These are phyloP conservation scores for Dothistroma pini DNA, from an alignment of 2,329 filamentous ascomycete genomes.

Conservation along the genomic window DNA sequence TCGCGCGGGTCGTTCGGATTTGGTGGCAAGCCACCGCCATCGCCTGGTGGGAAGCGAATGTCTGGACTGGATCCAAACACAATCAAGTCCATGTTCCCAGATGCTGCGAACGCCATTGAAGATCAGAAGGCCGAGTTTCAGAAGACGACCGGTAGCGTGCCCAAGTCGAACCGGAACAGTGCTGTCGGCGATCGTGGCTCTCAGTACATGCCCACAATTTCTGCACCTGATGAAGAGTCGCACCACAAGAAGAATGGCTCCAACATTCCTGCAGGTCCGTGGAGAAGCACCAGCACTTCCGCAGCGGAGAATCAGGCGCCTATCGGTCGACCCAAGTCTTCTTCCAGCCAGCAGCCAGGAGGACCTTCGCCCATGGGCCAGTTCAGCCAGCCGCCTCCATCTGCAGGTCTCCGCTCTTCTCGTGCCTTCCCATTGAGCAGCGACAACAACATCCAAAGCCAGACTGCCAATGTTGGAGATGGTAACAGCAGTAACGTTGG, in stretches of 20 bases:
- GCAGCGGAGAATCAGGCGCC: slow-evolving; percentile 49
- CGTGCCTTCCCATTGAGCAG: slow-evolving; percentile 64
- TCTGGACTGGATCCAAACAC: slow-evolving; percentile 90
- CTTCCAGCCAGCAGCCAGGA: slow-evolving; percentile 65
- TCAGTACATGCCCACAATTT: slow-evolving; percentile 65
- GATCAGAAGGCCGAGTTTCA: slow-evolving; percentile 98
- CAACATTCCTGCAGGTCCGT: slow-evolving; percentile 73
- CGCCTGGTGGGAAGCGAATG: slow-evolving; percentile 79
- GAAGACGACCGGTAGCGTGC: slow-evolving; percentile 82
- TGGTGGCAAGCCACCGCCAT: slow-evolving; percentile 65
- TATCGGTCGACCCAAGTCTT: slow-evolving; percentile 68
- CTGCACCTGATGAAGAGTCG: slow-evolving; percentile 58
- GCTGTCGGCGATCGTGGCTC: slow-evolving; percentile 73
- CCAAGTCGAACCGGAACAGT: slow-evolving; percentile 91
- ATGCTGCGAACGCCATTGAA: slow-evolving; percentile 96
- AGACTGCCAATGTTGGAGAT: slow-evolving; percentile 49
- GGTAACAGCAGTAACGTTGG: slow-evolving; percentile 52
- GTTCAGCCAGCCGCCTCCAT: slow-evolving; percentile 77
- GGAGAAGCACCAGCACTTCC: slow-evolving; percentile 56
- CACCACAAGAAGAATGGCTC: slow-evolving; percentile 55
- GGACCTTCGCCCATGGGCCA: slow-evolving; percentile 75
- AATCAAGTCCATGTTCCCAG: slow-evolving; percentile 98
- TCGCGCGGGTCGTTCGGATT: slow-evolving; percentile 76
- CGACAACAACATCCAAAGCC: slow-evolving; percentile 73
- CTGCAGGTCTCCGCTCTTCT: slow-evolving; percentile 74